Conservation (phyloP, 2,329 filamentous ascomycete species). For the Claviceps humidiphila region DNA sequence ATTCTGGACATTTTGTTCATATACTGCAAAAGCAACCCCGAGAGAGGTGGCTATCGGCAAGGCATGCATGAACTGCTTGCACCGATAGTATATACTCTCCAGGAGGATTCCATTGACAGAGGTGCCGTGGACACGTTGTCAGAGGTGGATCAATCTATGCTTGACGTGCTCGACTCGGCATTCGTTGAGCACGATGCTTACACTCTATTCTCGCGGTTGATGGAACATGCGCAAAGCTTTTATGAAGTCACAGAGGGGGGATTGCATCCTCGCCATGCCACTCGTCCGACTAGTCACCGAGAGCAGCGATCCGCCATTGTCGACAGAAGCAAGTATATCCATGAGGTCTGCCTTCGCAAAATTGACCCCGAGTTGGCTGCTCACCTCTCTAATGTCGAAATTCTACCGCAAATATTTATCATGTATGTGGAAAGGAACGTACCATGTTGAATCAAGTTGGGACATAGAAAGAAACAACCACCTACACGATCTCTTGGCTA, state of each 20-base stretch:
- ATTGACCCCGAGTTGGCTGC: conserved; percentile 72
- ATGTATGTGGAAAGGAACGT: conserved; percentile 45
- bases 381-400: conserved; percentile 71
- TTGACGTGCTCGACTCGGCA: conserved; percentile 53
- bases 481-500: conserved; percentile 1
- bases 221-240: conserved; percentile 76
- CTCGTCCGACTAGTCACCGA: conserved; percentile 11
- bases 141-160: conserved; percentile 38
- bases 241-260: conserved; percentile 50
- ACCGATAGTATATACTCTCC: conserved; percentile 72
- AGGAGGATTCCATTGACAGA: conserved; percentile 62
- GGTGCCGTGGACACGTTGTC: conserved; percentile 19
- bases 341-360: conserved; percentile 64
- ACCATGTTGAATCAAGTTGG: neutral
- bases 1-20: conserved; percentile 86
- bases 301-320: conserved; percentile 51
- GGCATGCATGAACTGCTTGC: conserved; percentile 96
- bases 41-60: conserved; percentile 82
- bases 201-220: conserved; percentile 69
- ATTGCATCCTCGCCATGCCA: conserved; percentile 6
- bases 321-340: conserved; percentile 72
- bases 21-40: conserved; percentile 84
- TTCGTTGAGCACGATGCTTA: conserved; percentile 89
- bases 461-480: neutral
- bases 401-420: conserved; percentile 91